Base-by-base conservation (phyloP, 2,329 filamentous ascomycete genomes). In the Aspergillus pseudonomiae region DNA sequence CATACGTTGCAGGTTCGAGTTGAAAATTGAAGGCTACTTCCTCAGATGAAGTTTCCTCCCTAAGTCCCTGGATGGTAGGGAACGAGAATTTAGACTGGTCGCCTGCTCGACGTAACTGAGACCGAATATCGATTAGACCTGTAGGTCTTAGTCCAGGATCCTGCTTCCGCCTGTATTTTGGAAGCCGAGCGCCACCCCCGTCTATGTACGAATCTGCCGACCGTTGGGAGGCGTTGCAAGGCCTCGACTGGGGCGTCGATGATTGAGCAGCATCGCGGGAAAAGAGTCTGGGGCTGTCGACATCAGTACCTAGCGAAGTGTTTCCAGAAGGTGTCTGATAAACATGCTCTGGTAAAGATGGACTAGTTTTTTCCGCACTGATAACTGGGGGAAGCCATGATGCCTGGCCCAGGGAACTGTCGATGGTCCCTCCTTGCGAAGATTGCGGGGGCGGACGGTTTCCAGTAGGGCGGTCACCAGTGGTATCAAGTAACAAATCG, bases 331-430 rank as follows among this genome's bases (percentile, higher is more conserved):
- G 67, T 7, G 65, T 69, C 43, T 71, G 67, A 6, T 68, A 67
- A 11, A 64, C 41, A 36, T 64, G 67, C 9, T 66, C 69, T 26
- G 63, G 63, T 36, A 69, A 48, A 11, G 67, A 68, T 7, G 68
- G 50, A 36, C 65, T 63, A 6, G 63, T 54, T 1, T 68, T 64
- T 4, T 63, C 64, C n/a, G 67, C 26, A 36, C 52, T 64, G 32
- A 72, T 64, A 5, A 70, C 65, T 3, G 75, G 68, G 19, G 72
- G 74, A n/a, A 72, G 66, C 75, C 75, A 77, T 59, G 67, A 21
- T 34, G 66, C 56, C 36, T 65, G 69, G 54, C 65, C 57, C 36
- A 71, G 60, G 36, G 68, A 69, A 9, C 53, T 63, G 34, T 71
- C 68, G 32, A 67, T 55, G 30, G 61, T 58, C 9, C 63, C 56